Base-by-base conservation (phyloP, 345 rosid genomes). In the Hibiscus tridactylites region DNA sequence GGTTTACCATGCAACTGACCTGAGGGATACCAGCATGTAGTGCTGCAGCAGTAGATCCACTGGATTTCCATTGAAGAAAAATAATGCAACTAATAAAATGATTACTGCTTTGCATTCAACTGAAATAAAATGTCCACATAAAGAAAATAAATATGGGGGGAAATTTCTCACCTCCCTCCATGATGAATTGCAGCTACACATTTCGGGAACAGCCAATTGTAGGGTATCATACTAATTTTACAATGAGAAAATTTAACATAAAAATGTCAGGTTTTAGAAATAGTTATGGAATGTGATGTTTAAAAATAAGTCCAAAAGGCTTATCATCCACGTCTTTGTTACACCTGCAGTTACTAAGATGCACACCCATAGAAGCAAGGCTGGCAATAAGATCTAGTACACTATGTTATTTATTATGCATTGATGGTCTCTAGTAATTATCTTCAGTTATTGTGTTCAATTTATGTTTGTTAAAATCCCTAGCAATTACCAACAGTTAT, bases 41-140 rank as follows among this genome's bases (percentile, higher is more conserved):
- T 42, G 97, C 98, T 19, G 98, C 96, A 42, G 97, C 92, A 31
- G 91, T 87, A 56, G 98, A 91, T 74, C 98, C 97, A 47, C 98
- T 91, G 70, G 42, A 75, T 73, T 54, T 49, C 24, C 74, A 73
- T 39, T 19, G 21, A 58, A 33, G 26, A 39, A 39, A 39, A 7
- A 39, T 39, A 39, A 39, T 39, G 44, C 44, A 39, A 39, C 44
- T 39, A 39, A 61, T 28, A 52, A 44, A 72, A 49, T 54, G 2
- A 11, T 24, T 2, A 54, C 12, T 54, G 12, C 37, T 9, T 4
- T 19, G 33, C 52, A 64, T 61, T 68, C 71, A 64, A 58, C 75
- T 10, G 61, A 24, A 77, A 76, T 24, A 57, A 28, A 11, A 69
- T 56, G 31, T 49, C n/a, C 29, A 19, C 57, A 28, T 26, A 28